Evolutionary conservation across 1,284 basidiomycete genomes (phyloP).

Genomic region (Fomes fomentarius): DNA sequence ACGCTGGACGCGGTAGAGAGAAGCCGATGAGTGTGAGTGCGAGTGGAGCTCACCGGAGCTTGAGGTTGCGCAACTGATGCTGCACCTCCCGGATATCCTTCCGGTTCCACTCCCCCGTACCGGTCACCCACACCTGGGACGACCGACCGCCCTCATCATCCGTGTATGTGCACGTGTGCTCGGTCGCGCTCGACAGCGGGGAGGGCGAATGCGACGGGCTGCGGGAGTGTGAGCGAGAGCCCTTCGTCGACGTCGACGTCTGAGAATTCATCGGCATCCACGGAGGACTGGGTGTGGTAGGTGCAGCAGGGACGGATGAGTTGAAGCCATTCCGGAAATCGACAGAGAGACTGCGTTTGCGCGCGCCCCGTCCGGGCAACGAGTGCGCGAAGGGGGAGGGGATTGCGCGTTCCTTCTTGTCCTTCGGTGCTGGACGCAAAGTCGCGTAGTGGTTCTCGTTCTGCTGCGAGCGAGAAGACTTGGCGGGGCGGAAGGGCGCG

Average conservation of each 20-base stretch:
- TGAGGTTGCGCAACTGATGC: slow-evolving; percentile 32
- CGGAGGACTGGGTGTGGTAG: no score
- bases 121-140: slow-evolving; percentile 30
- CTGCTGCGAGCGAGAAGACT: no score
- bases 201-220: background rate
- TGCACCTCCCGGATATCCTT: slow-evolving; percentile 37
- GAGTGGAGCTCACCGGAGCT: no score
- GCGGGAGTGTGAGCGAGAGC: background rate
- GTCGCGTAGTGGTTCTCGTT: background rate
- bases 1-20: no score
- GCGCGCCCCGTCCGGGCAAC: background rate
- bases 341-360: slow-evolving; percentile 29
- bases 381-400: no score
- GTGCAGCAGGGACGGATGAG: background rate
- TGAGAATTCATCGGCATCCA: no score
- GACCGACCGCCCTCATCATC: background rate
- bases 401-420: no score
- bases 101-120: slow-evolving; percentile 35
- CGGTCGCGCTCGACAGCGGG: no score
- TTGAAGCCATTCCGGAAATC: slow-evolving; percentile 15
- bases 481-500: no score
- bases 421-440: no score
- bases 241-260: background rate
- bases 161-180: background rate
- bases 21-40: no score